Conservation (phyloP, 352 stramenopile species). For the Thalassiosira tumida region DNA sequence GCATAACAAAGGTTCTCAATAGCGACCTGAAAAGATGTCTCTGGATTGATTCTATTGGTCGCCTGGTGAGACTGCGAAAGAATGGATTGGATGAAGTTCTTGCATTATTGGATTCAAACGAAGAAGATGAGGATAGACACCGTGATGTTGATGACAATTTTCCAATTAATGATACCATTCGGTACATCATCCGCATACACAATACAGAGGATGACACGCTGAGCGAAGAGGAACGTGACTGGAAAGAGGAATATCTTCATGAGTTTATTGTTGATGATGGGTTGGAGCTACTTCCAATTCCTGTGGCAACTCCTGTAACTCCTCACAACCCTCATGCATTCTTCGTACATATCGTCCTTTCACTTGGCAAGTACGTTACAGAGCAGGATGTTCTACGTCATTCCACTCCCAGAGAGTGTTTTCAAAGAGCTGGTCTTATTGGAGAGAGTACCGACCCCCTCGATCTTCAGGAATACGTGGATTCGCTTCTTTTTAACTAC, state of each 20-base stretch:
- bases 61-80: not conserved
- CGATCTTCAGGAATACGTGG: not conserved
- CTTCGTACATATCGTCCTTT: constrained; percentile 69
- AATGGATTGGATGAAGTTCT: constrained; percentile 10
- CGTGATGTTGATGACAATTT: not conserved
- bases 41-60: constrained; percentile 29
- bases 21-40: not conserved
- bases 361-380: constrained; percentile 69
- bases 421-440: constrained; percentile 64
- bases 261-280: not conserved
- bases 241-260: not conserved
- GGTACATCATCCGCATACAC: no score
- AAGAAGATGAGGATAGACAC: not conserved
- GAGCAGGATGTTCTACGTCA: constrained; percentile 61
- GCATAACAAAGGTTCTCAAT: not conserved
- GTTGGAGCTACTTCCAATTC: constrained; percentile 49
- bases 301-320: constrained; percentile 66
- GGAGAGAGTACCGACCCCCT: not conserved
- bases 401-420: constrained; percentile 9
- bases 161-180: no score
- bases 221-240: no score
- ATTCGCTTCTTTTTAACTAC: constrained; percentile 53
- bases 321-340: constrained; percentile 53
- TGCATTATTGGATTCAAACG: constrained; percentile 1
- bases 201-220: no score